A percentile compares a stretch with the other conserved stretches of the same genome.
Conservation (phyloP, 441 rosid genomes). For the Syzygium syzygioides region DNA sequence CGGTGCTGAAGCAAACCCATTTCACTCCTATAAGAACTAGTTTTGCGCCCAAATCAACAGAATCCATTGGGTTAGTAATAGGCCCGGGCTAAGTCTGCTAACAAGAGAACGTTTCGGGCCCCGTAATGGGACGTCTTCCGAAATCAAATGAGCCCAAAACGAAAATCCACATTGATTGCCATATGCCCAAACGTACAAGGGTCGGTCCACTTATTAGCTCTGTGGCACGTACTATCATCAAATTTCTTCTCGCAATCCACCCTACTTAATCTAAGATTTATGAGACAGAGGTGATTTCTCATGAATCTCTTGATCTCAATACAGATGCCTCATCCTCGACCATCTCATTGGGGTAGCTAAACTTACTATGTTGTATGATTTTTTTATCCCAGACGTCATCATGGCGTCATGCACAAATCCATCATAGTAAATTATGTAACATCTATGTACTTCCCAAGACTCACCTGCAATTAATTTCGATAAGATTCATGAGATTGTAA, state of each 20-base stretch:
- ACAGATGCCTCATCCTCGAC: background rate
- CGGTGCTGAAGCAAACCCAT: background rate
- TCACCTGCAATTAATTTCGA: background rate
- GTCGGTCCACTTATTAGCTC: background rate
- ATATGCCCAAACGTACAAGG: background rate
- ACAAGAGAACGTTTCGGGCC: no score
- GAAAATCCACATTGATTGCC: background rate
- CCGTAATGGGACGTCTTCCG: background rate
- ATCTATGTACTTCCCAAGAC: fast-evolving
- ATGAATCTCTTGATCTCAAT: background rate
- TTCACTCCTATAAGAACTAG: background rate
- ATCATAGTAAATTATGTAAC: fast-evolving
- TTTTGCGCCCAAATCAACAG: background rate
- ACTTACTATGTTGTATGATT: background rate
- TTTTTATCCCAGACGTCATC: background rate
- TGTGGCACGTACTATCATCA: background rate
- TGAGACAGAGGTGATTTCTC: background rate
- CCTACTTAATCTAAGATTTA: background rate
- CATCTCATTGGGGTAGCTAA: background rate
- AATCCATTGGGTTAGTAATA: background rate
- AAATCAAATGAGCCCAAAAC: background rate
- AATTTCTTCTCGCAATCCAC: background rate
- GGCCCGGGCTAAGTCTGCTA: no score
- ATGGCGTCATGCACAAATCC: fast-evolving
- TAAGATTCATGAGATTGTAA: background rate